Conservation (phyloP, 805 yeast genomes). For the Suhomyces canberraensis region DNA sequence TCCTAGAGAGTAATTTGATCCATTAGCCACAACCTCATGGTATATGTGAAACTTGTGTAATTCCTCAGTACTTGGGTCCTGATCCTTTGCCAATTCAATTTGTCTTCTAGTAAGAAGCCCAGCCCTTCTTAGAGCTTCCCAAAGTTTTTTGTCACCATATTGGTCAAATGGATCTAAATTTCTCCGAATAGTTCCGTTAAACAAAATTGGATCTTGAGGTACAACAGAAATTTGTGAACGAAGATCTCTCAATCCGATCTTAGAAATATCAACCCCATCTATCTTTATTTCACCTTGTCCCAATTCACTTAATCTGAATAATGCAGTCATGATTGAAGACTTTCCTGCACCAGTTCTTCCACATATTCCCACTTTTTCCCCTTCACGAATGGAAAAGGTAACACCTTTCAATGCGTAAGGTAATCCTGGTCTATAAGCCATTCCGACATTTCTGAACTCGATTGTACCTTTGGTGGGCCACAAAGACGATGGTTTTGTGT, state of each 20-base stretch:
- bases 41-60: slow-evolving; percentile 57
- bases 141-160: slow-evolving; percentile 11
- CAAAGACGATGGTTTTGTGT: slow-evolving; percentile 38
- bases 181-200: slow-evolving; percentile 14
- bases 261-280: slow-evolving; percentile 14
- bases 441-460: slow-evolving; percentile 7
- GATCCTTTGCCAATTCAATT: background rate
- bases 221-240: slow-evolving; percentile 15
- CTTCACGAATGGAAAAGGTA: slow-evolving; percentile 5
- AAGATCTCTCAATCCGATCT: slow-evolving; percentile 11
- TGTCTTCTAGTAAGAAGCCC: slow-evolving; percentile 2
- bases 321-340: slow-evolving; percentile 16
- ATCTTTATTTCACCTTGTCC: slow-evolving; percentile 12
- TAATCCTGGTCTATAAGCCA: slow-evolving; percentile 11
- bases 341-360: slow-evolving; percentile 23
- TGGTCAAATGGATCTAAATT: slow-evolving; percentile 18
- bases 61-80: slow-evolving; percentile 1
- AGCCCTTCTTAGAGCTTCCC: slow-evolving; percentile 14
- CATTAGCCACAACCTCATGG: slow-evolving; percentile 61
- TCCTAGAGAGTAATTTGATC: slow-evolving; percentile 65
- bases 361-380: slow-evolving; percentile 18
- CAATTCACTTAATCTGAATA: slow-evolving; percentile 14
- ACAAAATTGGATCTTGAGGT: slow-evolving; percentile 20
- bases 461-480: slow-evolving; percentile 45
- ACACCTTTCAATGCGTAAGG: slow-evolving; percentile 11